These are phyloP conservation scores for Penicillium sclerotigenum DNA, from an alignment of 2,329 filamentous ascomycete species.

Conservation along the genomic window DNA sequence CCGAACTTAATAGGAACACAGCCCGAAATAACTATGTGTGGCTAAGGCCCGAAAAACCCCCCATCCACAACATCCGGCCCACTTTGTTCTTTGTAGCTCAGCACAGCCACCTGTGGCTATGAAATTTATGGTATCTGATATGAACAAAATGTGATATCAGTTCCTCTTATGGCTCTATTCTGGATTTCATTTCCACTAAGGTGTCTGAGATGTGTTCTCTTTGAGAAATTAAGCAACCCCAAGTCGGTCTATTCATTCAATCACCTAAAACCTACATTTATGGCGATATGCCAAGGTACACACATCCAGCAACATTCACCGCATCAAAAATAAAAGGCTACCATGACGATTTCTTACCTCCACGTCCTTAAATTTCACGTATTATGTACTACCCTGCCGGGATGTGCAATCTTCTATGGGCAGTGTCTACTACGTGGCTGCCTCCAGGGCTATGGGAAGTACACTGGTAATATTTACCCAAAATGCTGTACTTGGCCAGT, in stretches of 20 bases:
- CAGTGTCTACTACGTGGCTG: neutral
- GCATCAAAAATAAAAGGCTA: neutral
- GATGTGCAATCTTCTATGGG: neutral
- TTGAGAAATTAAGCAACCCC: neutral
- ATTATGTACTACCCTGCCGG: neutral
- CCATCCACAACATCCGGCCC: neutral
- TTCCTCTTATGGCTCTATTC: neutral
- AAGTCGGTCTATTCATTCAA: neutral
- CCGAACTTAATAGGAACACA: neutral
- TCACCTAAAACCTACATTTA: neutral
- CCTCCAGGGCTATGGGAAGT: neutral
- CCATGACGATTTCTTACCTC: neutral
- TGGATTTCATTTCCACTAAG: too few relatives aligned
- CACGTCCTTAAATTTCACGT: neutral
- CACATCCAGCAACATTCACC: neutral
- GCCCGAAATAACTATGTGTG: slow-evolving; percentile 2
- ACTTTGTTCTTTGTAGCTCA: slow-evolving; percentile 1
- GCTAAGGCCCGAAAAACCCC: neutral
- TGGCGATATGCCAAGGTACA: neutral
- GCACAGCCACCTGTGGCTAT: slow-evolving; percentile 7
- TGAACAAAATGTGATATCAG: neutral
- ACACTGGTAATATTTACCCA: neutral
- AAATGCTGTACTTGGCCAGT: slow-evolving; percentile 10
- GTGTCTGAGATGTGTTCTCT: neutral
- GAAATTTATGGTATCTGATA: neutral